Base-by-base conservation (phyloP, 768 basidiomycete species). In the Suillus alpinus region DNA sequence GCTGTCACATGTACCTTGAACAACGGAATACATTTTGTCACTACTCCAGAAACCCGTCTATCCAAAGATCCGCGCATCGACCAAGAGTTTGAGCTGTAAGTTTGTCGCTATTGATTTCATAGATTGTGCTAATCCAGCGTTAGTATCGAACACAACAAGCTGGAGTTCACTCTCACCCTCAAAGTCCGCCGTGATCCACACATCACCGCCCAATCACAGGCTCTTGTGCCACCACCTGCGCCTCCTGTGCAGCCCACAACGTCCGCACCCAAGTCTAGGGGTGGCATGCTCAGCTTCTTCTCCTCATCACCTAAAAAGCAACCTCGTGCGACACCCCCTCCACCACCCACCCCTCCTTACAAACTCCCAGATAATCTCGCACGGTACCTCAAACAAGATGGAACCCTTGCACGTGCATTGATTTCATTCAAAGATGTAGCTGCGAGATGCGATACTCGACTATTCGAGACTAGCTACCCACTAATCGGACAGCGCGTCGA, bases 1-100 rank as follows among this genome's bases (percentile, higher is more conserved):
- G 81, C 78, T 31, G 77, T 97, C 61, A 89, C 88, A 10, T 93
- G 93, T 72, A 94, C 93, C 0, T 80, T 98, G 63, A 97, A 98
- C 75, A 98, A 98, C 68, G 95, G 95, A 8, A 95, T 98, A 55
- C 95, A 97, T 73, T 95, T 90, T 64, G 95, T 98, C 39, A 92
- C 91, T 4, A 97, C 93, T 8, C 94, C 91, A 1, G 90, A 92
- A 67, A 84, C 80, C 58, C 77, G 79, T n/a, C 71, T 95, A 3
- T 78, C 72, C 32, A 69, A 72, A 44, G 85, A 89, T 51, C 82
- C 83, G 57, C 78, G 80, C 12, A 89, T 95, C 58, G 88, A 92
- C 51, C 92, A 94, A 71, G 94, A 95, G 71, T 95, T 95, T 67
- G 94, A 95, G 68, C 77, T 95, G 92, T 94, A 71, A 55, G 92